These are phyloP conservation scores for Aspergillus asperescens DNA, from an alignment of 495 filamentous ascomycete genomes.

Conservation along the genomic window DNA sequence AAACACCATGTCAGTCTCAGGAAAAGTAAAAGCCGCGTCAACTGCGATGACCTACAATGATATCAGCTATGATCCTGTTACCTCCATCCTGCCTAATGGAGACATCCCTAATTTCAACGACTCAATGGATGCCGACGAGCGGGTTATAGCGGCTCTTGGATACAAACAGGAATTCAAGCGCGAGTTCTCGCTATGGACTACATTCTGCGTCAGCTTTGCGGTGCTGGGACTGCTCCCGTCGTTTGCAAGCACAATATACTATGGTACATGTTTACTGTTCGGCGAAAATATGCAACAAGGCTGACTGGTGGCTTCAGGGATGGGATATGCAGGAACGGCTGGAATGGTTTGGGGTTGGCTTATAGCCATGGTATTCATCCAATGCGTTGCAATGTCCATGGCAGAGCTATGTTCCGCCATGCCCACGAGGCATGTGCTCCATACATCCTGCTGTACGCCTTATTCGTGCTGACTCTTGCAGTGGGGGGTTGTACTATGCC, in stretches of 20 bases:
- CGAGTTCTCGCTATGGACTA: conserved; percentile 78
- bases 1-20: conserved; percentile 12
- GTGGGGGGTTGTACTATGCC: conserved; percentile 75
- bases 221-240: conserved; percentile 69
- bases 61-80: conserved; percentile 54
- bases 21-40: conserved; percentile 14
- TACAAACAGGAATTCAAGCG: conserved; percentile 80
- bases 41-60: conserved; percentile 22
- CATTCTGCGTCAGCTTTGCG: conserved; percentile 74
- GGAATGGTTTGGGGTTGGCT: conserved; percentile 87
- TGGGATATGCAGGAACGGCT: conserved; percentile 75
- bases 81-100: conserved; percentile 60
- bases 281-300: neutral
- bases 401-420: conserved; percentile 63
- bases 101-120: conserved; percentile 55
- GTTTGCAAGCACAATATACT: conserved; percentile 69
- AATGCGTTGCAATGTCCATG: conserved; percentile 65
- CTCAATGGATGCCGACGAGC: conserved; percentile 56
- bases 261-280: conserved; percentile 38
- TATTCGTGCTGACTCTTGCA: conserved; percentile 20
- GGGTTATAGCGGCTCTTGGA: conserved; percentile 63
- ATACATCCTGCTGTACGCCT: neutral
- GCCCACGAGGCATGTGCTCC: conserved; percentile 51
- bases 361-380: conserved; percentile 67
- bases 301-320: conserved; percentile 37